Evolutionary conservation across 176 grass and related monocot species (phyloP), one percentile per base, ranked within the genome.

Genomic region (Metroxylon sagu): DNA sequence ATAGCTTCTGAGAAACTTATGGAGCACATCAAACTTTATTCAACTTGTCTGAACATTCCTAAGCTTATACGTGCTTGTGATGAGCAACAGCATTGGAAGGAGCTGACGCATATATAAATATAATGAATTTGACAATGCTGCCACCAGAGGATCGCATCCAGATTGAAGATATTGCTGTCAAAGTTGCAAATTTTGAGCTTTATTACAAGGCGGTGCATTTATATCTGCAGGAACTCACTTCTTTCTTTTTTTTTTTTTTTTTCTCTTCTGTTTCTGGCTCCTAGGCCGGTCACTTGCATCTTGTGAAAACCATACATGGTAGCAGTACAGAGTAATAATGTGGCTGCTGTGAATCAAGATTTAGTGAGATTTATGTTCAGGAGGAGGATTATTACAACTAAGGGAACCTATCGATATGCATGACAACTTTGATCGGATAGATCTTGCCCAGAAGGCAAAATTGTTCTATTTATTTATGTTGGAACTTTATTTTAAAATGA

Each of bases 191-290:
- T 83, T 80, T 88, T 43, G 92, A 96, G 68, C 63, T 96, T 56
- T 96, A 88, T 73, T 96, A 96, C 74, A 88, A 91, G 75, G 87
- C 92, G 31, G 92, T 96, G 51, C 83, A 96, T 75, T 96, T 96
- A 80, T 96, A 96, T 65, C 53, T 96, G 67, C 83, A 90, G 77
- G 87, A 96, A 53, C 92, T n/a, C n/a, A n/a, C 18, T 53, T 18
- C 51, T 53, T 18, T 53, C n/a, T n/a, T n/a, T n/a, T n/a, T n/a
- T n/a, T n/a, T n/a, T n/a, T n/a, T n/a, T n/a, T n/a, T n/a, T n/a
- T n/a, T n/a, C n/a, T 18, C 17, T 14, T 14, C n/a, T 53, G 18
- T 53, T 53, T 53, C 18, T n/a, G n/a, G n/a, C n/a, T n/a, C n/a
- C n/a, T n/a, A 53, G 51, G 51, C 15, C n/a, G 51, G 51, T 18